These are phyloP conservation scores for Actinidia arguta DNA, from an alignment of 179 eudicot genomes.

Conservation along the genomic window DNA sequence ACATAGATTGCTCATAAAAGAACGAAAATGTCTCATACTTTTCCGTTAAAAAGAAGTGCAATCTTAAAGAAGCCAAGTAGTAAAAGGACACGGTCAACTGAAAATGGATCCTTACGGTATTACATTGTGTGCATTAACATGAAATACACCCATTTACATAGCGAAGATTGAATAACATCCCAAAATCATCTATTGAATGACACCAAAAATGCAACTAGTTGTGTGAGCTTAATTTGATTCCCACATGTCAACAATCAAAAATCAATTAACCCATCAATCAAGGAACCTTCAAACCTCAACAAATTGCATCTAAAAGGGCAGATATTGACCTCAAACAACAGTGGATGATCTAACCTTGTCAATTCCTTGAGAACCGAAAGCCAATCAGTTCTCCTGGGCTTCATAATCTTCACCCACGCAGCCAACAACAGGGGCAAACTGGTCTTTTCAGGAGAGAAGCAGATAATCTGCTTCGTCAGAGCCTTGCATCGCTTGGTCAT, in stretches of 20 bases:
- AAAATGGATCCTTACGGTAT: background rate
- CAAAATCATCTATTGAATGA: too few relatives aligned
- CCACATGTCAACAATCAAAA: too few relatives aligned
- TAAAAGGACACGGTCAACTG: background rate
- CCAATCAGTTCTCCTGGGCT: slow-evolving; percentile 90
- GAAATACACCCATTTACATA: too few relatives aligned
- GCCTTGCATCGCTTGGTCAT: slow-evolving; percentile 85
- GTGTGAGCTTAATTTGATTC: too few relatives aligned
- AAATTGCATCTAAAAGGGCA: background rate
- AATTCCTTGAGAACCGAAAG: slow-evolving; percentile 79
- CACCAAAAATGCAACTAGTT: too few relatives aligned
- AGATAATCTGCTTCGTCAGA: slow-evolving; percentile 77
- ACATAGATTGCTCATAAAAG: background rate
- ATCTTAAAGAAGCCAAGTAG: background rate
- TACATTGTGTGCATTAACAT: too few relatives aligned
- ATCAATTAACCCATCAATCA: too few relatives aligned
- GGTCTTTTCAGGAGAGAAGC: slow-evolving; percentile 53
- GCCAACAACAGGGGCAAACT: slow-evolving; percentile 52
- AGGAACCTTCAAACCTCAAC: too few relatives aligned
- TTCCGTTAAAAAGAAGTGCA: background rate
- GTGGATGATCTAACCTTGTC: slow-evolving; percentile 59
- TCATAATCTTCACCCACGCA: slow-evolving; percentile 79
- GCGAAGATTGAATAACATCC: too few relatives aligned
- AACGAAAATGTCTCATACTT: background rate
- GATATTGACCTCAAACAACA: slow-evolving; percentile 47